Evolutionary conservation across 139 green algal species (phyloP).

Genomic region (Raphidocelis subcapitata): DNA sequence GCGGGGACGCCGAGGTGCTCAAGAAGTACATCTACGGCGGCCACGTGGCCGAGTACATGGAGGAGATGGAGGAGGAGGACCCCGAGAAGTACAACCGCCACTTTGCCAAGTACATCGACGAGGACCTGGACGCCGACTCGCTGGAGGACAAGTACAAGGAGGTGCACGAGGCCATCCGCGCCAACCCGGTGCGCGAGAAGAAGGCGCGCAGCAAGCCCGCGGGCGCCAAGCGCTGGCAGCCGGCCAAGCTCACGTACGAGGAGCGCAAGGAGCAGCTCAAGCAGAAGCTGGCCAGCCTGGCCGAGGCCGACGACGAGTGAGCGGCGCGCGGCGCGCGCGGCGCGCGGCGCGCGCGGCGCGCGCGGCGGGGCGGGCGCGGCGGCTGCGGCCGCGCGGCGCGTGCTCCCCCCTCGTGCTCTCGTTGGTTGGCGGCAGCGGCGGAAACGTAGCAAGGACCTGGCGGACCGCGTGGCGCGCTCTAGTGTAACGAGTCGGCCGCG

Average conservation of each 20-base stretch:
- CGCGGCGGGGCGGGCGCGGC: no score
- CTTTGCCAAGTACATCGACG: conserved; percentile 86
- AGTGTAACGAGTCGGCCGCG: no score
- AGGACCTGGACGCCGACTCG: conserved; percentile 80
- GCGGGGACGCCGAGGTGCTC: conserved; percentile 87
- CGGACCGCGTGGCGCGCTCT: no score
- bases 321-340: no score
- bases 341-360: no score
- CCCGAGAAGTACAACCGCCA: conserved; percentile 95
- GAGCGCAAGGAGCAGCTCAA: conserved; percentile 95
- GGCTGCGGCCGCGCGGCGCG: no score
- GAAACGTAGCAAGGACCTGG: no score
- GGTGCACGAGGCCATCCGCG: conserved; percentile 91
- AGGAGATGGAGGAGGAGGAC: conserved; percentile 94
- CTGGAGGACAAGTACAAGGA: conserved; percentile 91
- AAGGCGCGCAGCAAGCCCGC: conserved; percentile 76
- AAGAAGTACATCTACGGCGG: conserved; percentile 93
- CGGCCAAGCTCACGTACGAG: conserved; percentile 93
- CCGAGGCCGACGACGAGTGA: conserved; percentile 21
- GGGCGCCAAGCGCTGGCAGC: conserved; percentile 74
- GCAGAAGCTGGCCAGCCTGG: conserved; percentile 31
- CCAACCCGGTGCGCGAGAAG: conserved; percentile 70
- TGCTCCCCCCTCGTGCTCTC: no score
- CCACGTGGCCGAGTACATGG: conserved; percentile 98
- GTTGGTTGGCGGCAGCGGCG: no score